Base-by-base conservation (phyloP, 495 filamentous ascomycete species). In the Amphirosellinia nigrospora region DNA sequence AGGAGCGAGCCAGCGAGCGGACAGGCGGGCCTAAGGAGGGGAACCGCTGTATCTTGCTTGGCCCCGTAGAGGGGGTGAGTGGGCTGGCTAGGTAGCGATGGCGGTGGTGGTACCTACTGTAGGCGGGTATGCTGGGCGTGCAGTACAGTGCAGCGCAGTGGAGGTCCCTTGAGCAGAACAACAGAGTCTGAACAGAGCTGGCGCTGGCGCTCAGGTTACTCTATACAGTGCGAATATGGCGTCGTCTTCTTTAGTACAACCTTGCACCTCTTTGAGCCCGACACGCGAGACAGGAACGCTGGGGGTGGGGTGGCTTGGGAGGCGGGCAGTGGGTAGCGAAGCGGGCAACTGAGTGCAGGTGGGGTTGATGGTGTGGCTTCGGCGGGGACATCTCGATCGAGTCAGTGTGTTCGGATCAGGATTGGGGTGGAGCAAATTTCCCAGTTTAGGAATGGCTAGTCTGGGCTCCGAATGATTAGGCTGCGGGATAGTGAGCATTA, bases 1-100 rank as follows among this genome's bases (percentile, higher is more conserved):
- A 71, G 75, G 77, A 74, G 71, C 71, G 73, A 77, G 75, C 71
- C 72, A 77, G 74, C 71, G 74, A 77, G 74, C 74, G 70, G 74
- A 72, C 75, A 74, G 78, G 76, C 71, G 73, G 70, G 70, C 73
- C 75, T 68, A 74, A 76, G 72, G 73, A 71, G 73, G 70, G 70
- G 59, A 70, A 70, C 70, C 74, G 72, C 70, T 70, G 70, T 72
- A 73, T 73, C 72, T 74, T 68, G 71, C 67, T 69, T 72, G 68
- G 69, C 68, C 60, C 60, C 53, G 58, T 39, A 60, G 60, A 52
- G 72, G 58, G 36, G 62, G 32, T 41, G 60, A 34, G 59, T 59
- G 71, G 58, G 62, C 45, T 71, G 56, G 64, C 23, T 50, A n/a
- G n/a, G n/a, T n/a, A 64, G 46, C 64, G 64, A 58, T 48, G 65